Evolutionary conservation across 371 early-diverging fungal genomes (phyloP).

Genomic region (Apophysomyces trapeziformis): DNA sequence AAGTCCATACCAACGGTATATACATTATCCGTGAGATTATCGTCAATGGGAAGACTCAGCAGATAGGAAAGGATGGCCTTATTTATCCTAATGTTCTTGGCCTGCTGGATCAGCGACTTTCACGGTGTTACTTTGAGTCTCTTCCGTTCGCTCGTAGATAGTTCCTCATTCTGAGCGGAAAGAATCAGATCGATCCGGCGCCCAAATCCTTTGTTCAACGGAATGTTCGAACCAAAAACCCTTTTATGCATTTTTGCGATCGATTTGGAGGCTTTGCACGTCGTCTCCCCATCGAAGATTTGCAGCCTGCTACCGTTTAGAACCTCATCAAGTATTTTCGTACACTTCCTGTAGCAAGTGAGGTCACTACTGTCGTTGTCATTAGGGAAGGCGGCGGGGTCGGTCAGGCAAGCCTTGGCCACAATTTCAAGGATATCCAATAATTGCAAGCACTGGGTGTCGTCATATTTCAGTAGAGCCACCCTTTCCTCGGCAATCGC

Average conservation of each 20-base stretch:
- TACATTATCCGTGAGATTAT: not conserved
- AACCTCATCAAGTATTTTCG: too few species aligned
- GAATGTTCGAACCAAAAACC: not conserved
- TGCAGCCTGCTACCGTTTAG: too few species aligned
- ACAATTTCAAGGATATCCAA: too few species aligned
- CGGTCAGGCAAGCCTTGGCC: too few species aligned
- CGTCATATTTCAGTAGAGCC: too few species aligned
- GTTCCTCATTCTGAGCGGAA: not conserved
- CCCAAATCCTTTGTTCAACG: not conserved
- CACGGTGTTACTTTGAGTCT: not conserved
- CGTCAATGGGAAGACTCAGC: not conserved
- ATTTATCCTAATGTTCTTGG: not conserved
- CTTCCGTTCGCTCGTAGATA: slow-evolving; percentile 3
- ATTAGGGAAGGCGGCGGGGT: too few species aligned
- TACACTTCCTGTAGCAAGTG: too few species aligned
- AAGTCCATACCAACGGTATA: too few species aligned
- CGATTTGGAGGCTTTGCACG: not conserved
- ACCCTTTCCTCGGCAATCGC: too few species aligned
- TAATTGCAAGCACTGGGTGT: too few species aligned
- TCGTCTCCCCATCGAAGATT: not conserved
- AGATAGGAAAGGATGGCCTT: not conserved
- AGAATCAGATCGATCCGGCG: slow-evolving; percentile 1
- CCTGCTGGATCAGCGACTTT: not conserved
- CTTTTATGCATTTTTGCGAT: not conserved
- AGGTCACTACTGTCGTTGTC: too few species aligned